phyloP scores from a whole-genome alignment of 805 yeast species.

The Saccharomycopsis sp. region DNA sequence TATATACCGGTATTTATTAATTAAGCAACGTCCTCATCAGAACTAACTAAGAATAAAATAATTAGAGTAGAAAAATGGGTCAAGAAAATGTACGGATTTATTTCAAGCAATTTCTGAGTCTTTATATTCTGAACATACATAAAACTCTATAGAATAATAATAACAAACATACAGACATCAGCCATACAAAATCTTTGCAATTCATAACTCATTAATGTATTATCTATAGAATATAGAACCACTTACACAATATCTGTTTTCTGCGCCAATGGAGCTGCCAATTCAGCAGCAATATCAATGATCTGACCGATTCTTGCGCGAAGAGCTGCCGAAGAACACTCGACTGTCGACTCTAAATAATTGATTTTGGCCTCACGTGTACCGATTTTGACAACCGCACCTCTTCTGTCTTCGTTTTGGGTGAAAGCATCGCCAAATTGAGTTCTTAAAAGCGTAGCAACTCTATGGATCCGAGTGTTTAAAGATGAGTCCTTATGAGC shows the following conservation, averaged over 20 bases:
- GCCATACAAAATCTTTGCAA: too few relatives aligned
- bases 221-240: too few relatives aligned
- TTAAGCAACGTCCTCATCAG: too few relatives aligned
- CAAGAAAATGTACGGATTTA: too few relatives aligned
- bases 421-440: conserved; percentile 82
- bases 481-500: conserved; percentile 31
- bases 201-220: too few relatives aligned
- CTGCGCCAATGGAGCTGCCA: conserved; percentile 78
- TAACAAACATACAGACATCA: too few relatives aligned
- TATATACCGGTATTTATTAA: too few relatives aligned
- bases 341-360: conserved; percentile 58
- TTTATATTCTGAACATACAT: too few relatives aligned
- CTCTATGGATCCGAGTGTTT: conserved; percentile 41
- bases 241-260: conserved; percentile 23
- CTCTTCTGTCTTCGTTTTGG: conserved; percentile 33
- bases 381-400: conserved; percentile 67
- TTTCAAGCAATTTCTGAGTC: too few relatives aligned
- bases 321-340: conserved; percentile 67
- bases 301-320: conserved; percentile 80
- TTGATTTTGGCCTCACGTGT: conserved; percentile 65
- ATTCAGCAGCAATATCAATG: conserved; percentile 64
- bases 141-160: too few relatives aligned
- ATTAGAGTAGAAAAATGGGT: too few relatives aligned
- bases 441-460: conserved; percentile 59
- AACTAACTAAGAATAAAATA: too few relatives aligned